Conservation (phyloP, 1,139 yeast genomes). For the Taphrina confusa region DNA sequence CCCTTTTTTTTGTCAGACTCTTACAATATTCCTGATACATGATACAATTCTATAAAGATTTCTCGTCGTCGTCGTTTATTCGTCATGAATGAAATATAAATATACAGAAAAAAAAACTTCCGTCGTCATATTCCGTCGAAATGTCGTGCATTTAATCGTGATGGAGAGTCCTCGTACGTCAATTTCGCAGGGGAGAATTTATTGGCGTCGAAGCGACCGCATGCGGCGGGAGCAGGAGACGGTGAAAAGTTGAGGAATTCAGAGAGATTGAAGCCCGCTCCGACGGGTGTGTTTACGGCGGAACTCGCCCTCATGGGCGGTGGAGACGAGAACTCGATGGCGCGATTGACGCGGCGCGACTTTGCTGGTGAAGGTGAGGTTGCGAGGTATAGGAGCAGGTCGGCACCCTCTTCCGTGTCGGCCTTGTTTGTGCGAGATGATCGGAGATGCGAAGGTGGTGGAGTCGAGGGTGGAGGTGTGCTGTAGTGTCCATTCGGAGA, state of each 20-base stretch:
- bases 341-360: conserved; percentile 32
- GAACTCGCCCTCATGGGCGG: conserved; percentile 22
- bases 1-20: no score
- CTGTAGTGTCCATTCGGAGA: conserved; percentile 3
- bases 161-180: conserved; percentile 13
- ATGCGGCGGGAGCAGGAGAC: conserved; percentile 53
- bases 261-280: conserved; percentile 72
- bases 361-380: conserved; percentile 78
- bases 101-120: no score
- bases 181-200: conserved; percentile 20
- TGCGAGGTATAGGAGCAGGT: conserved; percentile 74
- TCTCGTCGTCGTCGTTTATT: no score
- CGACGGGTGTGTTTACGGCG: conserved; percentile 46
- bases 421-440: conserved; percentile 8
- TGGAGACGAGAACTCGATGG: conserved; percentile 24
- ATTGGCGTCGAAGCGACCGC: conserved; percentile 11
- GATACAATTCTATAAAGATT: no score
- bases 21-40: no score
- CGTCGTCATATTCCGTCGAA: no score
- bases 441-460: conserved; percentile 27
- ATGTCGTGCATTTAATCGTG: not conserved
- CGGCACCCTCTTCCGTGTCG: conserved; percentile 70
- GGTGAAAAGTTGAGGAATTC: conserved; percentile 82
- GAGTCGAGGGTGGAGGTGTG: conserved; percentile 31
- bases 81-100: no score